Evolutionary conservation across 805 yeast genomes (phyloP).

Genomic region (Sugiyamaella marilandica): DNA sequence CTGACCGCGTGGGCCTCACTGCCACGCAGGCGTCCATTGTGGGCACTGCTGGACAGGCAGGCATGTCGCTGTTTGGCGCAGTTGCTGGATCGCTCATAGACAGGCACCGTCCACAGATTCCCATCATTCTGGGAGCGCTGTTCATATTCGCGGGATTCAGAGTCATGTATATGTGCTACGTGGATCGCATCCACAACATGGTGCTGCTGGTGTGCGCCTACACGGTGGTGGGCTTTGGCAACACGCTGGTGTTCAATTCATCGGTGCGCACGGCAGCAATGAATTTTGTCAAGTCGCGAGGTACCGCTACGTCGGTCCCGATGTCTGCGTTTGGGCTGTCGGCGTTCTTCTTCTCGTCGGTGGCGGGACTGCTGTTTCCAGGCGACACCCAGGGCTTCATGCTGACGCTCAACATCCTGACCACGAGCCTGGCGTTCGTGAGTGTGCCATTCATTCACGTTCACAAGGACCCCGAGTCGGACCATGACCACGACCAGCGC

Average conservation of each 20-base stretch:
- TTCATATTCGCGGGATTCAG: slow-evolving; percentile 51
- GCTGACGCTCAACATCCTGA: slow-evolving; percentile 15
- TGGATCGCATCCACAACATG: slow-evolving; percentile 30
- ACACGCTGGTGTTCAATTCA: slow-evolving; percentile 59
- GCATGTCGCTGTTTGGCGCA: slow-evolving; percentile 43
- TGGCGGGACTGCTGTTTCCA: slow-evolving; percentile 36
- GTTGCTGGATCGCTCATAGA: slow-evolving; percentile 25
- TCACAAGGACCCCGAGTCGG: background rate
- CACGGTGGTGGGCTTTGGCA: slow-evolving; percentile 55
- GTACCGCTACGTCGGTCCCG: slow-evolving; percentile 72
- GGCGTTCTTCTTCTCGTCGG: slow-evolving; percentile 62
- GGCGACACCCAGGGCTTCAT: slow-evolving; percentile 25
- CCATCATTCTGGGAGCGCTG: slow-evolving; percentile 50
- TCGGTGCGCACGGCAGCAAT: slow-evolving; percentile 69
- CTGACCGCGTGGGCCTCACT: slow-evolving; percentile 47
- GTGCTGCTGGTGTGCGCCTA: slow-evolving; percentile 39
- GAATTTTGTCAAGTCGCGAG: slow-evolving; percentile 60
- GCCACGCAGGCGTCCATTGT: slow-evolving; percentile 58
- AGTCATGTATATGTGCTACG: slow-evolving; percentile 47
- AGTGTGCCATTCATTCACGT: slow-evolving; percentile 19
- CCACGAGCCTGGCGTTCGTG: slow-evolving; percentile 15
- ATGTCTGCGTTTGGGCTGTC: slow-evolving; percentile 70
- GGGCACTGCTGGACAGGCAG: slow-evolving; percentile 60
- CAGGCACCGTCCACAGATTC: slow-evolving; percentile 23
- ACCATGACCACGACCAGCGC: background rate